Evolutionary conservation across 345 rosid genomes (phyloP), one percentile per base, ranked within the genome.

Genomic region (Brassica nigra): DNA sequence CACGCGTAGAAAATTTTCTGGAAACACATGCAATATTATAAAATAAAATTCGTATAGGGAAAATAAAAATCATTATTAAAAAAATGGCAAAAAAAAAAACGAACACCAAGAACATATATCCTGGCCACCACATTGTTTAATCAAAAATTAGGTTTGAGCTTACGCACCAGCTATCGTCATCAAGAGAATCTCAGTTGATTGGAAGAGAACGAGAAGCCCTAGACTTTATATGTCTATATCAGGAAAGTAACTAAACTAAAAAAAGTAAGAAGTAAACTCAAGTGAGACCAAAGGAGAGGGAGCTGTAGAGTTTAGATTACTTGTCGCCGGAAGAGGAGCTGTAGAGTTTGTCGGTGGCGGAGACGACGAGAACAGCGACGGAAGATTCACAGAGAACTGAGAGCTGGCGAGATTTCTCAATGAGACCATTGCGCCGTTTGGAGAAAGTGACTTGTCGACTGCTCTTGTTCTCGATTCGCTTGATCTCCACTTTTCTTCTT

Each of bases 361-460:
- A 90, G 83, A 86, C 88, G 81, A 89, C 68, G 71, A 92, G 34
- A 68, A 89, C 68, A 66, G 87, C 91, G 59, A 89, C 76, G 73
- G 90, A 80, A 18, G 85, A 86, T 76, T 92, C 93, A 78, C 95
- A 90, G 59, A 90, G 95, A 72, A 92, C 34, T 18, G 95, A 83
- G 73, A 92, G 89, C 49, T 92, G 89, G 1, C 82, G 82, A 75
- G 94, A 91, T 76, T 90, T 92, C 80, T 90, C 89, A 61, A 89
- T 82, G 80, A 90, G 86, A 33, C 97, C 95, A 61, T 63, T 78
- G 7, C 93, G 86, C 27, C 97, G 68, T 80, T 92, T 92, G 1
- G 87, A 87, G 78, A 92, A 92, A 9, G 93, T 85, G 1, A 89
- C 91, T 74, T 89, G 95, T 10, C 95, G 86, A 44, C 87, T 88